Evolutionary conservation across 768 basidiomycete genomes (phyloP).

Genomic region (Scleroderma citrinum): DNA sequence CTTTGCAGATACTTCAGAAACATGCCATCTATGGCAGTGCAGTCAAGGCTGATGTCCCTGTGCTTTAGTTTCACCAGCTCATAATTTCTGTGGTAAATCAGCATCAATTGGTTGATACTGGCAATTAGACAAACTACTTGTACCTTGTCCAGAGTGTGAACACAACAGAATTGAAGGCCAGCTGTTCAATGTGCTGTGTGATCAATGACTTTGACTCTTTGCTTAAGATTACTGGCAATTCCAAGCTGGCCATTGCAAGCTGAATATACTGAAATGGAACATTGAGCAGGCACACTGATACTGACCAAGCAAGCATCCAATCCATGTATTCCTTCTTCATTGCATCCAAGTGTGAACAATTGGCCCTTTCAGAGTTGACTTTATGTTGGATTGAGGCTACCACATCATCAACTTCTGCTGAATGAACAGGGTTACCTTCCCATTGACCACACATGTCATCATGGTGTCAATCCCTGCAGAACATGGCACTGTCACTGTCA

Average conservation of each 20-base stretch:
- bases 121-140: background rate
- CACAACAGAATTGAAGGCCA: background rate
- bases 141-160: conserved; percentile 1
- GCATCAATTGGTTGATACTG: too few species aligned
- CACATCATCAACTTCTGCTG: conserved; percentile 15
- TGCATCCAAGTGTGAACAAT: conserved; percentile 23
- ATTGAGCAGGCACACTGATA: background rate
- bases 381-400: conserved; percentile 22
- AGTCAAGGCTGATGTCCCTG: conserved; percentile 12
- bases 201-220: background rate
- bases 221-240: background rate
- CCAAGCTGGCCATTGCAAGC: background rate
- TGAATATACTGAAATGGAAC: background rate
- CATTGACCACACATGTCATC: conserved; percentile 18
- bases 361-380: conserved; percentile 12
- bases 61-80: conserved; percentile 23
- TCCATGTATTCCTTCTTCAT: conserved; percentile 9
- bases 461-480: conserved; percentile 22
- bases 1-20: conserved; percentile 2
- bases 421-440: conserved; percentile 26
- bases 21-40: background rate
- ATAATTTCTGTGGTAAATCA: conserved; percentile 27
- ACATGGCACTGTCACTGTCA: conserved; percentile 16
- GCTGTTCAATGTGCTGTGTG: background rate
- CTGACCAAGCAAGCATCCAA: background rate